Base-by-base conservation (phyloP, 164 flowering plant species). In the Echeveria elegans region DNA sequence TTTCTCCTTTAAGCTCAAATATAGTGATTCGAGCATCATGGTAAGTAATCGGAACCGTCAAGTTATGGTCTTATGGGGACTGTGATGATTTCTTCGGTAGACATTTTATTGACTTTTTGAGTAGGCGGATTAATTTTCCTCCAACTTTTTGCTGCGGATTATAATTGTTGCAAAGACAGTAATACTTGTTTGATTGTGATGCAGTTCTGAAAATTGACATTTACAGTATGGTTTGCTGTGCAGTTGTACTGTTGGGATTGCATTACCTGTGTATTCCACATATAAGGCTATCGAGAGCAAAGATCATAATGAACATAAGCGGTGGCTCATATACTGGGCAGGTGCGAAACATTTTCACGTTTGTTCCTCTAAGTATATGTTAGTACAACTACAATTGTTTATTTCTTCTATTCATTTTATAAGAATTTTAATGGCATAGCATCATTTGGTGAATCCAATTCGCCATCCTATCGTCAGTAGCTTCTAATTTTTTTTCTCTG, bases 271-370 rank as follows among this genome's bases (percentile, higher is more conserved):
- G 28, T 64, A 64, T 28, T 64, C 66, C 7, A 64, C 66, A n/a
- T 64, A 37, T 38, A 64, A 64, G 36, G 66, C 66, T 36, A 37
- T 64, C n/a, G 66, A 64, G 31, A 41, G 48, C 48, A 64, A 37
- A 37, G 66, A 64, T 37, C 66, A 37, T 23, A 31, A 34, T 64
- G 66, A 64, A 28, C 66, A 64, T 37, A 37, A 64, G 48, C 43
- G 48, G 14, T 64, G 66, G 66, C 66, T 64, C 31, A 41, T 64
- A 19, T 64, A 64, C 28, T 64, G 66, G 66, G 66, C 66, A 64
- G 66, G 66, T 64, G 1, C 6, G 48, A 12, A 24, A 24, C 16
- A 19, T 23, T 6, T 4, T 21, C 29, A 4, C 26, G 61, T 28
- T 56, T 19, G 16, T 56, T 28, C 16, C 6, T 28, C 7, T 5